Evolutionary conservation across 169 alveolate genomes (phyloP).

Genomic region (Plasmodium sp.): DNA sequence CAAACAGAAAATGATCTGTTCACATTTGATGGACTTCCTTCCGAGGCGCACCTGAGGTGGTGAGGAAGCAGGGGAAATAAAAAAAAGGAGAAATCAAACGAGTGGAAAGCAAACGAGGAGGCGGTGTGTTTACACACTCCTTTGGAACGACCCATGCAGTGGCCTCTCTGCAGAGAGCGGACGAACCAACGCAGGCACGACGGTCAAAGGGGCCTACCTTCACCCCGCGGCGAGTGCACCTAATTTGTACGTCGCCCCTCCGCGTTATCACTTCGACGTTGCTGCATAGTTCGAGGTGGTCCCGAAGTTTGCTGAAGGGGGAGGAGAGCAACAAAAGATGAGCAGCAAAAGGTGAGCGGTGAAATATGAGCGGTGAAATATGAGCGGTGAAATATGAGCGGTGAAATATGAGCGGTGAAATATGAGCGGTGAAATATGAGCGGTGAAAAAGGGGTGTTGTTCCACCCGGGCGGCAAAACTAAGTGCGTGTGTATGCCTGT

Average conservation of each 20-base stretch:
- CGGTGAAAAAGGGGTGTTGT: background rate
- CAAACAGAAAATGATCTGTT: slow-evolving; percentile 18
- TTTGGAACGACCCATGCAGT: background rate
- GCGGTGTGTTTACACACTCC: background rate
- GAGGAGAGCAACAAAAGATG: background rate
- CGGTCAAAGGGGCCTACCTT: slow-evolving; percentile 9
- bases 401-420: background rate
- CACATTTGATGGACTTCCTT: slow-evolving; percentile 10
- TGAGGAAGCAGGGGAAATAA: background rate
- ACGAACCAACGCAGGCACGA: background rate
- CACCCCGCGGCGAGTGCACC: background rate
- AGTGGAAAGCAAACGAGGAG: background rate
- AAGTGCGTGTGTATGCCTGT: background rate
- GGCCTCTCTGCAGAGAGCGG: background rate
- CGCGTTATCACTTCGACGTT: background rate
- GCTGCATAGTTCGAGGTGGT: slow-evolving; percentile 15
- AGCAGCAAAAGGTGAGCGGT: background rate
- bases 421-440: background rate
- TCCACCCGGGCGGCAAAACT: background rate
- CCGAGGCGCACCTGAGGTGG: slow-evolving; percentile 24
- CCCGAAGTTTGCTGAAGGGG: slow-evolving; percentile 16
- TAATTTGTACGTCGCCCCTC: background rate
- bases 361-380: background rate
- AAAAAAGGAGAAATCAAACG: too few species aligned
- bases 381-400: background rate